Conservation (phyloP, 148 eudicot species). For the Mesembryanthemum crystallinum region DNA sequence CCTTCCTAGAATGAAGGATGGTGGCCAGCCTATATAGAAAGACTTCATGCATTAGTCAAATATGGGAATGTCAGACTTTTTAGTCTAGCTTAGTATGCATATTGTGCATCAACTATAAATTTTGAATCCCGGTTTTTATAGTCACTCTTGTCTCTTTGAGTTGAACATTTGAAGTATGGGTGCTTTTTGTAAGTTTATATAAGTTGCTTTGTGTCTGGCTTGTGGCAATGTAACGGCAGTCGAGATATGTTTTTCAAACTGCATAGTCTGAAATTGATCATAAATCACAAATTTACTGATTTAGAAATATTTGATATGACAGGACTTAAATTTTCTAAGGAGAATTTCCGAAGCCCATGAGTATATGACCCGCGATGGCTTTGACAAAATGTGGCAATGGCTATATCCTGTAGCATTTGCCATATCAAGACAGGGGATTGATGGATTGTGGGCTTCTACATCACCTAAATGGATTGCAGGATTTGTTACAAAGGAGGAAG, state of each 20-base stretch:
- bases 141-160: not conserved
- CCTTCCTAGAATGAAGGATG: constrained; percentile 2
- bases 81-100: not conserved
- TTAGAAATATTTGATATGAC: constrained; percentile 14
- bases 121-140: not conserved
- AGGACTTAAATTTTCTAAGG: constrained; percentile 85
- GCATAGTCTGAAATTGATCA: too few relatives aligned
- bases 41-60: not conserved
- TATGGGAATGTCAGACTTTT: not conserved
- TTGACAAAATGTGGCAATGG: constrained; percentile 92
- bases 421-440: constrained; percentile 56
- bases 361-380: constrained; percentile 56
- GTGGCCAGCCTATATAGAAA: not conserved
- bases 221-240: too few relatives aligned
- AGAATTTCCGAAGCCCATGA: constrained; percentile 62
- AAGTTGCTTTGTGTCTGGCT: too few relatives aligned
- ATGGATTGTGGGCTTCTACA: constrained; percentile 57
- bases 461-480: constrained; percentile 86
- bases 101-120: not conserved
- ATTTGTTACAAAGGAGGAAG: constrained; percentile 89
- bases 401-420: constrained; percentile 81
- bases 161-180: not conserved
- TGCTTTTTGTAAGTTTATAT: too few relatives aligned
- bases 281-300: too few relatives aligned
- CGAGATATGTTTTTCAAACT: too few relatives aligned